Evolutionary conservation across 495 filamentous ascomycete species (phyloP).

Genomic region (Daldinia childiae): DNA sequence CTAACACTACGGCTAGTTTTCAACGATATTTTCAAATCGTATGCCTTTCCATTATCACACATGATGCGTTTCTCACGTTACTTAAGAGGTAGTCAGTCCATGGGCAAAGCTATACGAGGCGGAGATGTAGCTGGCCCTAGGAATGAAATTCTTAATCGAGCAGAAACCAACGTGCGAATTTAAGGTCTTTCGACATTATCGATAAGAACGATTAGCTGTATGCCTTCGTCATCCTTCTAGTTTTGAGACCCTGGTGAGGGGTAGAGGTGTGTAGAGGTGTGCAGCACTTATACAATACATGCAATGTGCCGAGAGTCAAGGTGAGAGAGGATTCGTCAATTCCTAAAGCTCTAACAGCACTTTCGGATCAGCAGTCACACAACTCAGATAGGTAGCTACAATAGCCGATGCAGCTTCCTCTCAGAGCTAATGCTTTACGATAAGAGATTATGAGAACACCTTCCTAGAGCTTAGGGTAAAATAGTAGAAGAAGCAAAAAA

Average conservation of each 20-base stretch:
- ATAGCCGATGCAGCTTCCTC: conserved; percentile 2
- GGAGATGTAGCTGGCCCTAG: neutral
- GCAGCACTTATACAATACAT: conserved; percentile 2
- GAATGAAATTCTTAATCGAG: neutral
- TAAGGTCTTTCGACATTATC: conserved; percentile 9
- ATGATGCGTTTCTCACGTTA: too few relatives aligned
- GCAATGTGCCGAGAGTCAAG: conserved; percentile 8
- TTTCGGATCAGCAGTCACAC: conserved; percentile 21
- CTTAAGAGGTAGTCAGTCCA: too few relatives aligned
- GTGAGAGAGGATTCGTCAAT: conserved; percentile 37
- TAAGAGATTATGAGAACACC: conserved; percentile 11
- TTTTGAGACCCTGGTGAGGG: conserved; percentile 22
- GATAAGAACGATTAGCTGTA: conserved; percentile 18
- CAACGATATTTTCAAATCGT: too few relatives aligned
- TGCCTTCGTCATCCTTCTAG: conserved; percentile 32
- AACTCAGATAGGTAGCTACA: conserved; percentile 25
- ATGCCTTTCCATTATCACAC: too few relatives aligned
- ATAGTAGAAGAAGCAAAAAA: conserved; percentile 5
- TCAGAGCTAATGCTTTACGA: conserved; percentile 4
- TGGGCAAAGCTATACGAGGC: too few relatives aligned
- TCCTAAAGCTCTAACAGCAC: conserved; percentile 26
- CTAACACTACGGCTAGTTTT: too few relatives aligned
- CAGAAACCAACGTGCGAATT: too few relatives aligned
- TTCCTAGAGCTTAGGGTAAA: conserved; percentile 9
- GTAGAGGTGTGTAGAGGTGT: conserved; percentile 17